A percentile compares a stretch with the other conserved stretches of the same genome.
These are phyloP conservation scores for Nicotiana noctiflora DNA, from an alignment of 257 asterid genomes.

Conservation along the genomic window DNA sequence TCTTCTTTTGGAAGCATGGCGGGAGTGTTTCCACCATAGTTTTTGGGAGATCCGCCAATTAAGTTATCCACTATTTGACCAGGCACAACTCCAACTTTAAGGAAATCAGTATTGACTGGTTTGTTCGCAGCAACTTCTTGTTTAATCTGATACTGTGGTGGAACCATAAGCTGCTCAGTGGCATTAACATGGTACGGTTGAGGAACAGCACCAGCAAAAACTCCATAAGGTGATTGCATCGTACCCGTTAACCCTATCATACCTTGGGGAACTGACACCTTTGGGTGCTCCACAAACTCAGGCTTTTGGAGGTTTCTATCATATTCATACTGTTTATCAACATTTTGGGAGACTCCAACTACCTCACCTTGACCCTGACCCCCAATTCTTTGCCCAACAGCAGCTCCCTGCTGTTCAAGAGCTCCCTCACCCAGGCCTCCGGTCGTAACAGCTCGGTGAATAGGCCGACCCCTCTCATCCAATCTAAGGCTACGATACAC, in stretches of 20 bases:
- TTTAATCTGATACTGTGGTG: conserved; percentile 49
- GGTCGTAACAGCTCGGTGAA: conserved; percentile 29
- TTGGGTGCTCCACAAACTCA: conserved; percentile 45
- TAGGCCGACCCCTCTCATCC: conserved; percentile 57
- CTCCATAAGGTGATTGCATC: conserved; percentile 45
- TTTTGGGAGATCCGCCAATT: conserved; percentile 49
- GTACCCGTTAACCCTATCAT: conserved; percentile 37
- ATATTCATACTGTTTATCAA: conserved; percentile 31
- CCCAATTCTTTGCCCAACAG: conserved; percentile 23
- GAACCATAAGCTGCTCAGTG: conserved; percentile 33
- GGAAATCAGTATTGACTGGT: conserved; percentile 35
- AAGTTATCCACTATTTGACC: conserved; percentile 37
- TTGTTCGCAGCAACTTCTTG: conserved; percentile 37
- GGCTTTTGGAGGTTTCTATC: conserved; percentile 33
- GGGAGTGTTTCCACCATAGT: conserved; percentile 34
- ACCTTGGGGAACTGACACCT: conserved; percentile 38
- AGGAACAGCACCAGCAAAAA: conserved; percentile 33
- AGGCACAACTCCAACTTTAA: conserved; percentile 30
- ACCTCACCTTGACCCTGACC: conserved; percentile 31
- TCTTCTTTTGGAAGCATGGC: conserved; percentile 42
- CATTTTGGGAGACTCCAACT: conserved; percentile 31
- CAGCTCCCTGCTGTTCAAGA: conserved; percentile 32
- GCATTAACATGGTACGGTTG: conserved; percentile 40
- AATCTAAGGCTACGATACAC: conserved; percentile 45
- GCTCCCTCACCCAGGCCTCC: conserved; percentile 34